phyloP scores from a whole-genome alignment of 1,284 basidiomycete species.

The Sporisorium graminicola region DNA sequence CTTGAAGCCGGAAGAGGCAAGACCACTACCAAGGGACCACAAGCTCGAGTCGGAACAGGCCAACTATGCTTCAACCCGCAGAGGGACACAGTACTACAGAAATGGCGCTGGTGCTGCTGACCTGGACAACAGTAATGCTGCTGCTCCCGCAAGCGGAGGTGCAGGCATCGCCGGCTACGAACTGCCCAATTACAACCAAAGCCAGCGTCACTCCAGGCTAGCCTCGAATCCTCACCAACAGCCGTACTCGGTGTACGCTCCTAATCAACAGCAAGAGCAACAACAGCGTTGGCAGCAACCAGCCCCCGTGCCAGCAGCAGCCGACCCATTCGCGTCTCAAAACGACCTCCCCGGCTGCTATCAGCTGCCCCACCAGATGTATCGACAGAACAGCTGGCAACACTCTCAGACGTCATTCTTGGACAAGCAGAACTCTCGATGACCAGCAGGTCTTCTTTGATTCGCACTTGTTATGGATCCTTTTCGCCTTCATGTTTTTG shows the following conservation, averaged over 20 bases:
- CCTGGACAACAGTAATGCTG: background rate
- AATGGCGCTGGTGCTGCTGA: background rate
- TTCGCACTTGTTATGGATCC: too few relatives aligned
- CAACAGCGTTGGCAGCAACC: background rate
- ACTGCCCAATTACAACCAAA: conserved; percentile 11
- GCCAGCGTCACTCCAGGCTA: background rate
- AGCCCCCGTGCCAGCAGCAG: background rate
- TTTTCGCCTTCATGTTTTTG: too few relatives aligned
- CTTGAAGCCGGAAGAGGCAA: conserved; percentile 27
- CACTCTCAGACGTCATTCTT: conserved; percentile 17
- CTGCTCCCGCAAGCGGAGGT: background rate
- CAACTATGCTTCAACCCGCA: conserved; percentile 19
- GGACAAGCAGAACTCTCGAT: conserved; percentile 8
- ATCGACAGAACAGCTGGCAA: conserved; percentile 2
- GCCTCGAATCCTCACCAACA: background rate
- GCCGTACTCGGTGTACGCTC: background rate
- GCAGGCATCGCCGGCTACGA: background rate
- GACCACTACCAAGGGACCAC: conserved; percentile 23
- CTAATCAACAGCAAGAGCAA: conserved; percentile 9
- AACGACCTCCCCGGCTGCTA: conserved; percentile 5
- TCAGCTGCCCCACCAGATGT: background rate
- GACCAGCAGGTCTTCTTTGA: background rate
- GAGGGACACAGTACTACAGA: conserved; percentile 24
- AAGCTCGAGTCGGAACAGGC: conserved; percentile 30
- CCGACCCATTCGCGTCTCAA: conserved; percentile 23